Percentiles rank a stretch among this genome's conserved stretches.
These are phyloP conservation scores for Wickerhamiella domercqiae DNA, from an alignment of 805 yeast genomes.

Conservation along the genomic window DNA sequence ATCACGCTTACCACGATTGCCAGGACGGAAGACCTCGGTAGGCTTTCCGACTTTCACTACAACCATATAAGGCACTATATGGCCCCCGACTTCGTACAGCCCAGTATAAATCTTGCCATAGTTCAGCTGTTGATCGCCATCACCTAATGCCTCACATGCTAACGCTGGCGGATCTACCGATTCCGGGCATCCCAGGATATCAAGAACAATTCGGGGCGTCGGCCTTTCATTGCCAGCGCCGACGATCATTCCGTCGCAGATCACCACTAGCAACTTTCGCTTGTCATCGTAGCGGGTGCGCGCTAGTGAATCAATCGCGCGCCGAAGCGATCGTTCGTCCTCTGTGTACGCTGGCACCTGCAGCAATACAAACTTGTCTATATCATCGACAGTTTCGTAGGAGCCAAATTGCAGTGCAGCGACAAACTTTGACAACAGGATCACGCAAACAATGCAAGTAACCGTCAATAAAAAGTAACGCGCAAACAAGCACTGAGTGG, in stretches of 20 bases:
- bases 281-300: conserved; percentile 44
- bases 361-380: conserved; percentile 27
- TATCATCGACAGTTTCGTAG: conserved; percentile 24
- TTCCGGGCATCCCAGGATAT: conserved; percentile 38
- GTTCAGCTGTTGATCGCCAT: conserved; percentile 46
- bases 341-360: conserved; percentile 48
- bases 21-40: conserved; percentile 40
- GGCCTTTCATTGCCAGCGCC: conserved; percentile 46
- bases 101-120: conserved; percentile 49
- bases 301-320: conserved; percentile 45
- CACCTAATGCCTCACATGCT: conserved; percentile 43
- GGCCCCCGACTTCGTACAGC: conserved; percentile 41
- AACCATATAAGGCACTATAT: conserved; percentile 39
- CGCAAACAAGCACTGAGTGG: conserved; percentile 27
- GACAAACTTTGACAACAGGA: conserved; percentile 26
- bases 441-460: conserved; percentile 25
- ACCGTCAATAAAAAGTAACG: conserved; percentile 29
- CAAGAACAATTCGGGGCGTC: conserved; percentile 43
- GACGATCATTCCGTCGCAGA: conserved; percentile 48
- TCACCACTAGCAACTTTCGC: conserved; percentile 38
- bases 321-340: conserved; percentile 38
- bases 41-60: conserved; percentile 49
- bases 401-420: conserved; percentile 29
- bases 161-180: conserved; percentile 38
- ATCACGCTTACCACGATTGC: conserved; percentile 53